Evolutionary conservation across 2,329 filamentous ascomycete species (phyloP), one percentile per base, ranked within the genome.

Genomic region (Pseudocercospora vitis): DNA sequence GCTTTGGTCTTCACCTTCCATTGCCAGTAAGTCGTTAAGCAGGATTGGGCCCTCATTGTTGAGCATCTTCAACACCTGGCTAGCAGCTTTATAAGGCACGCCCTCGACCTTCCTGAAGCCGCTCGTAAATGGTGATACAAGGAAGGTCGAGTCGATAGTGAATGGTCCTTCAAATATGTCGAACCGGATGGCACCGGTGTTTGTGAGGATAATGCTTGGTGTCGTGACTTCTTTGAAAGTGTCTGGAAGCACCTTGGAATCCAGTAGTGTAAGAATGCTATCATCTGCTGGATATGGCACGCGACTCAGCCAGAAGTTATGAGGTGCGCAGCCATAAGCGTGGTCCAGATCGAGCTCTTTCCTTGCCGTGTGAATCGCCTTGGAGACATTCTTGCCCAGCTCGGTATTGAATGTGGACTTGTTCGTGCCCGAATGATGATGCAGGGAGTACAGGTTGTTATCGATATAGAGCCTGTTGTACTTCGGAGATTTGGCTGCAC

Each of bases 121-220:
- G 70, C 87, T 95, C 1, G 83, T 84, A 69, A 99, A 99, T 0
- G 94, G 94, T 7, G 88, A 95, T 23, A 97, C 80, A 32, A 92
- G 86, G 68, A 84, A 97, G 0, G 88, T 89, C 3, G 86, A 87
- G 69, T 99, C 94, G 32, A 84, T 83, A 0, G 94, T 97, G 67
- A 97, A 97, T 0, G 86, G 78, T 0, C 94, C 94, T 70, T 92
- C 84, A 78, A 96, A 95, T 57, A 99, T 88, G 70, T 99, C 94
- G 71, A 97, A 99, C 39, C 94, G 88, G 61, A 99, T 84, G 3
- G 88, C 89, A 21, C 94, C 94, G 0, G 89, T 96, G 72, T 99
- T 99, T 52, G 88, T 78, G 47, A 97, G 82, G 24, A 86, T 84
- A 8, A 97, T 74, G 5, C 83, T 81, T 7, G 90, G 80, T 33